Percentiles rank a stretch among this genome's conserved stretches.
Conservation (phyloP, 2,329 filamentous ascomycete genomes). For the Hypoxylon sp. region DNA sequence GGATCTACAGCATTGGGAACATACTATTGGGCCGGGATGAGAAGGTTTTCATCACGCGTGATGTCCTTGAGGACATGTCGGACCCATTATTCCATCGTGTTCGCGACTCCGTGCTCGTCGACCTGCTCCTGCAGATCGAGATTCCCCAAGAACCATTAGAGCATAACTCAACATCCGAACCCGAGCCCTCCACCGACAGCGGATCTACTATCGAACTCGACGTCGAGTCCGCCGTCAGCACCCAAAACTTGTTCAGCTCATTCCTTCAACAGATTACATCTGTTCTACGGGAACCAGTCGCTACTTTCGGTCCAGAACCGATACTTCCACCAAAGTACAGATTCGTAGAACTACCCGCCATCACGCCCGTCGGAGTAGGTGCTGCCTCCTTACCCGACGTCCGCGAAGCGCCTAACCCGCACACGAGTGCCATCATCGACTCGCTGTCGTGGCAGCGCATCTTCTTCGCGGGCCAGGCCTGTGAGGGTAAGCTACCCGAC, state of each 20-base stretch:
- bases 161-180: conserved; percentile 51
- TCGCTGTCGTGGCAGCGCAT: conserved; percentile 78
- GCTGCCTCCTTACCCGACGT: conserved; percentile 79
- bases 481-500: conserved; percentile 70
- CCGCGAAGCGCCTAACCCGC: conserved; percentile 66
- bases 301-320: conserved; percentile 57
- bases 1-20: conserved; percentile 85
- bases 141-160: conserved; percentile 33
- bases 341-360: conserved; percentile 67
- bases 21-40: conserved; percentile 89
- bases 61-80: conserved; percentile 80
- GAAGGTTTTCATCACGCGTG: conserved; percentile 82
- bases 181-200: conserved; percentile 50
- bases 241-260: conserved; percentile 57
- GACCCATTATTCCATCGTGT: conserved; percentile 89
- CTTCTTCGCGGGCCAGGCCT: conserved; percentile 79
- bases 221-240: conserved; percentile 41
- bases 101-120: conserved; percentile 79
- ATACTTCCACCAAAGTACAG: conserved; percentile 52
- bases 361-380: conserved; percentile 68
- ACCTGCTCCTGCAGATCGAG: conserved; percentile 76
- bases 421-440: conserved; percentile 54
- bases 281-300: conserved; percentile 61
- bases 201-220: conserved; percentile 46
- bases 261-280: conserved; percentile 64